phyloP scores from a whole-genome alignment of 73 alveolate genomes.

The Diophrys appendiculata region DNA sequence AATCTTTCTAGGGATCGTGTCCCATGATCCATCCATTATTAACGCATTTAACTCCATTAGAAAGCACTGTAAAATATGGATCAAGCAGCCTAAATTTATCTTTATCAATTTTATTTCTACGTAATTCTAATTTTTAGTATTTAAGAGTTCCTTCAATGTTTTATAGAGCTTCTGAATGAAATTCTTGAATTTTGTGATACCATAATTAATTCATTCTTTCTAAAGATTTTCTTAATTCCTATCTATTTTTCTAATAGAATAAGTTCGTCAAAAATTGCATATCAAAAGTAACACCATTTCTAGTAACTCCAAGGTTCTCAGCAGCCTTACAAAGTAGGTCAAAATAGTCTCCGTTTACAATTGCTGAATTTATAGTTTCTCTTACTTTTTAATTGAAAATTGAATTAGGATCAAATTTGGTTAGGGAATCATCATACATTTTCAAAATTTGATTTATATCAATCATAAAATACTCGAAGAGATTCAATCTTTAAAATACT shows the following conservation, averaged over 20 bases:
- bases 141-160: conserved; percentile 71
- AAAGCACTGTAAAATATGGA: conserved; percentile 73
- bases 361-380: too few species aligned
- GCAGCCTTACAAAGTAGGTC: background rate
- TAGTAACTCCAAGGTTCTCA: background rate
- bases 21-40: conserved; percentile 86
- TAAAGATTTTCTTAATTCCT: background rate
- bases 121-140: conserved; percentile 60
- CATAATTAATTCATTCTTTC: conserved; percentile 42
- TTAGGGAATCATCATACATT: too few species aligned
- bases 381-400: too few species aligned
- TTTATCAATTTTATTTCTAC: conserved; percentile 40
- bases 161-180: conserved; percentile 54
- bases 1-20: conserved; percentile 78
- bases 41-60: conserved; percentile 60
- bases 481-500: conserved; percentile 34
- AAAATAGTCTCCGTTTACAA: background rate
- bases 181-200: conserved; percentile 37
- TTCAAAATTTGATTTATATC: conserved; percentile 29
- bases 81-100: conserved; percentile 49
- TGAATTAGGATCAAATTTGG: conserved; percentile 5
- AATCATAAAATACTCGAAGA: conserved; percentile 56
- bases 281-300: background rate
- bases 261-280: conserved; percentile 31
- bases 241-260: conserved; percentile 26